These are phyloP conservation scores for Astrocystis sublimbata DNA, from an alignment of 495 filamentous ascomycete genomes.

Conservation along the genomic window DNA sequence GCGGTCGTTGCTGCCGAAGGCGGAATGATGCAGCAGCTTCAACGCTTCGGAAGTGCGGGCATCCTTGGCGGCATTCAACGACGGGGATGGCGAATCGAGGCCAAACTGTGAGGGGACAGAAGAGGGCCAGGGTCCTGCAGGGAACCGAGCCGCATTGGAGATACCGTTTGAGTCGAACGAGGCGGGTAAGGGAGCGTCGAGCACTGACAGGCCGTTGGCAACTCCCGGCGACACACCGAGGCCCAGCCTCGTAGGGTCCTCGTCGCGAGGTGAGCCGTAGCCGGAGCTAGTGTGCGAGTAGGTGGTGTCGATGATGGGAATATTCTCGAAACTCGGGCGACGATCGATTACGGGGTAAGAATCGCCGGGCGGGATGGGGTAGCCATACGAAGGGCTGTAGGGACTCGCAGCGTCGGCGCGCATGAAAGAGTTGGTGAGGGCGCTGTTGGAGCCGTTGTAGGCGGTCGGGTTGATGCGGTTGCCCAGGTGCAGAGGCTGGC, in stretches of 20 bases:
- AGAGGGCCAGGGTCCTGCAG: constrained; percentile 77
- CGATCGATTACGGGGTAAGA: constrained; percentile 47
- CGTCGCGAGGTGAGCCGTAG: constrained; percentile 87
- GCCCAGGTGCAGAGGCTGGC: constrained; percentile 60
- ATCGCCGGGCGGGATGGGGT: constrained; percentile 35
- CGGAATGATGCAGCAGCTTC: constrained; percentile 78
- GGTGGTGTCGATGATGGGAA: constrained; percentile 79
- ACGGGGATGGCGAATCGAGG: constrained; percentile 83
- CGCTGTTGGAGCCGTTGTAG: constrained; percentile 63
- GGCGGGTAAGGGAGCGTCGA: constrained; percentile 90
- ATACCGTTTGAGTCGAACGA: constrained; percentile 98
- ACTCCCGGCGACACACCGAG: constrained; percentile 74
- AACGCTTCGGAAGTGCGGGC: constrained; percentile 70
- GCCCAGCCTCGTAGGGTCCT: constrained; percentile 57
- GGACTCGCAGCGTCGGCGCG: constrained; percentile 61
- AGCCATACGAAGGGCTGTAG: constrained; percentile 40
- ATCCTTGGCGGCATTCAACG: constrained; percentile 57
- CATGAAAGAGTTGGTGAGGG: constrained; percentile 80
- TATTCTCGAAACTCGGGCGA: constrained; percentile 52
- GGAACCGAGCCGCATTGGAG: constrained; percentile 77
- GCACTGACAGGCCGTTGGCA: constrained; percentile 69
- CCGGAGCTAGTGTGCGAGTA: constrained; percentile 73
- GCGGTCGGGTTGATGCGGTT: constrained; percentile 67
- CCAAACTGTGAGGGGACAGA: constrained; percentile 93
- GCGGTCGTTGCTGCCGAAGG: constrained; percentile 64